Base-by-base conservation (phyloP, 2,329 filamentous ascomycete species). In the Neopestalotiopsis rosae region DNA sequence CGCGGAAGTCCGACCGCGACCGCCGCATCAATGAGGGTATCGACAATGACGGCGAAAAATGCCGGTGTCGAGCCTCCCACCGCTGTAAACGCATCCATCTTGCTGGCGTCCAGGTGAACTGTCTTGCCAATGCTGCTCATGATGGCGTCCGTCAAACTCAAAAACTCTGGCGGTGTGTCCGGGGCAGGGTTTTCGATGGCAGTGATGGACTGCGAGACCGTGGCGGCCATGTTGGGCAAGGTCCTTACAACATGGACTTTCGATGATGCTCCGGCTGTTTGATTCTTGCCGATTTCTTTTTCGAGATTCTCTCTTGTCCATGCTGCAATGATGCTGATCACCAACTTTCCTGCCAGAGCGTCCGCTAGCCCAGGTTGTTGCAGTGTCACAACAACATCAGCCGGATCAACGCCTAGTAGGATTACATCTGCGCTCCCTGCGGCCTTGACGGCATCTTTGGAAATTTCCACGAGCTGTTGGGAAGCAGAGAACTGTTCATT, bases 41-140 rank as follows among this genome's bases (percentile, higher is more conserved):
- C 89, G 13, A 87, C 80, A 5, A 90, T 82, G 9, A 90, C 78
- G 0, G 88, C 86, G 69, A 86, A 87, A 78, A 90, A 90, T 0
- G 88, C 88, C 0, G 88, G 88, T 0, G 88, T 88, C 2, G 87
- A 89, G 0, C 88, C 88, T 69, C 86, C 89, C 1, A 90, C 82
- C 0, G 88, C 87, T 0, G 88, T 90, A n/a, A 81, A 82, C 0
- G 84, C 87, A 70, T 89, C 86, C 85, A 90, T 88, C 5, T 83
- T 80, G 1, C 81, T 78, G 0, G 87, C 81, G 0, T 83, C 82
- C 0, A 90, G 79, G 28, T 83, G 80, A 0, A 87, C 82, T 1
- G 86, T 83, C 49, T 82, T 81, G 5, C 89, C 89, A 24, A 90
- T 86, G 14, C 82, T 81, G 9, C 79, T 80, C 77, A 91, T 90